phyloP scores from a whole-genome alignment of 495 filamentous ascomycete genomes.

The Tuber aestivum region DNA sequence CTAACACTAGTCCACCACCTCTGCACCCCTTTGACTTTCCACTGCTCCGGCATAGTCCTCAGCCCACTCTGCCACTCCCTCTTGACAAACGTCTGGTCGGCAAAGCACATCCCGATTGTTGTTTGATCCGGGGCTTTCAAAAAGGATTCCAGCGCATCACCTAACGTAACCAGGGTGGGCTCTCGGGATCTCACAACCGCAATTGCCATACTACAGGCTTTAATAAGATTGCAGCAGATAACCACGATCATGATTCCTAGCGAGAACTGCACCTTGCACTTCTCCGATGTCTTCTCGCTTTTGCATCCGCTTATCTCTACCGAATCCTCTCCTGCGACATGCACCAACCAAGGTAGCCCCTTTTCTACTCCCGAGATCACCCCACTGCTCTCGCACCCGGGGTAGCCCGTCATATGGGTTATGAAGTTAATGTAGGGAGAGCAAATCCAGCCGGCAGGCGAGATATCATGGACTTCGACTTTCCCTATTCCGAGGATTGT shows the following conservation, averaged over 20 bases:
- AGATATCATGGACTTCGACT: not conserved
- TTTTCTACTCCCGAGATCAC: not conserved
- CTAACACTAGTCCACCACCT: not conserved
- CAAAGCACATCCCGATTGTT: slow-evolving; percentile 8
- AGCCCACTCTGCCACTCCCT: not conserved
- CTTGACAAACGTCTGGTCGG: not conserved
- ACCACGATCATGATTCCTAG: slow-evolving; percentile 46
- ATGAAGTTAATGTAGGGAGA: not conserved
- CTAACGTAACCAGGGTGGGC: slow-evolving; percentile 16
- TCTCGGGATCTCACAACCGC: slow-evolving; percentile 35
- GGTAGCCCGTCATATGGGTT: not conserved
- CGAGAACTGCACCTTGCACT: slow-evolving; percentile 49
- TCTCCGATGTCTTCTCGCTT: slow-evolving; percentile 15
- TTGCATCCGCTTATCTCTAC: not conserved
- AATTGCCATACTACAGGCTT: slow-evolving; percentile 42
- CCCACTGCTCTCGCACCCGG: not conserved
- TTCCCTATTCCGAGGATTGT: not conserved
- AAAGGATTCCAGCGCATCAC: slow-evolving; percentile 21
- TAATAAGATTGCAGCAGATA: slow-evolving; percentile 44
- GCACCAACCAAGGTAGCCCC: not conserved
- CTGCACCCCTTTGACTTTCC: not conserved
- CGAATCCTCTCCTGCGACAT: accelerated
- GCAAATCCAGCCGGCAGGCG: slow-evolving; percentile 5
- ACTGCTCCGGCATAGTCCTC: not conserved
- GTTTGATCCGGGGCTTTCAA: slow-evolving; percentile 11